Evolutionary conservation across 352 stramenopile genomes (phyloP).

Genomic region (Globisporangium okanoganense): DNA sequence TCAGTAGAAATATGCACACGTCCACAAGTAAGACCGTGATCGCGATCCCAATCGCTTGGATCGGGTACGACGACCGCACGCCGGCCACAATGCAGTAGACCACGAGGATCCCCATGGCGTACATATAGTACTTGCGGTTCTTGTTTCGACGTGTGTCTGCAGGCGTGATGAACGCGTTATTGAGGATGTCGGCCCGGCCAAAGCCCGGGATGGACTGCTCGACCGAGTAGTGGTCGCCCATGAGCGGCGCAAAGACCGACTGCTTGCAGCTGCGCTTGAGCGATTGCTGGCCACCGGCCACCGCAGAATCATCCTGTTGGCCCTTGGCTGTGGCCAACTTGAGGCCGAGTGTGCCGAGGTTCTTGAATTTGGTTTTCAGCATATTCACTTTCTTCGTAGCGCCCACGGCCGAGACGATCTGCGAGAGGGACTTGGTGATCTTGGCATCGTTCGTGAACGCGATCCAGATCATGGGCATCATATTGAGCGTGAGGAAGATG

Average conservation of each 20-base stretch:
- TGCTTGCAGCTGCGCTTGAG: slow-evolving; percentile 41
- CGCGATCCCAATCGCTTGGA: slow-evolving; percentile 57
- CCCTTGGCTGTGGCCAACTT: slow-evolving; percentile 61
- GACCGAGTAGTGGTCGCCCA: slow-evolving; percentile 77
- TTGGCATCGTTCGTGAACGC: slow-evolving; percentile 89
- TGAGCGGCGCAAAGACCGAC: slow-evolving; percentile 69
- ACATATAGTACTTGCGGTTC: slow-evolving; percentile 55
- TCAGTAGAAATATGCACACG: slow-evolving; percentile 69
- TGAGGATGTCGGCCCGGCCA: slow-evolving; percentile 66
- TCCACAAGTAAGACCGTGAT: slow-evolving; percentile 72
- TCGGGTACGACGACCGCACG: slow-evolving; percentile 49
- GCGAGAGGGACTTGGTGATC: slow-evolving; percentile 75
- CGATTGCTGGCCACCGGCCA: not conserved
- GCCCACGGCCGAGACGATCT: slow-evolving; percentile 71
- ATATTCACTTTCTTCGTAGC: slow-evolving; percentile 75
- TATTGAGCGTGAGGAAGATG: slow-evolving; percentile 84
- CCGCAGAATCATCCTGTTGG: slow-evolving; percentile 3
- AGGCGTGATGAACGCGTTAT: slow-evolving; percentile 73
- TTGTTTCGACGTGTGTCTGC: slow-evolving; percentile 35
- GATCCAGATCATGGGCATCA: slow-evolving; percentile 90
- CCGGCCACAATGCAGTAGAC: slow-evolving; percentile 61
- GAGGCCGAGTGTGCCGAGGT: slow-evolving; percentile 67
- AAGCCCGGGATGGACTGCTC: slow-evolving; percentile 75
- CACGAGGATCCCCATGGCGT: slow-evolving; percentile 38
- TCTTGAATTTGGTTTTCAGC: slow-evolving; percentile 82